Conservation (phyloP, 805 yeast species). For the Lachancea thermotolerans region DNA sequence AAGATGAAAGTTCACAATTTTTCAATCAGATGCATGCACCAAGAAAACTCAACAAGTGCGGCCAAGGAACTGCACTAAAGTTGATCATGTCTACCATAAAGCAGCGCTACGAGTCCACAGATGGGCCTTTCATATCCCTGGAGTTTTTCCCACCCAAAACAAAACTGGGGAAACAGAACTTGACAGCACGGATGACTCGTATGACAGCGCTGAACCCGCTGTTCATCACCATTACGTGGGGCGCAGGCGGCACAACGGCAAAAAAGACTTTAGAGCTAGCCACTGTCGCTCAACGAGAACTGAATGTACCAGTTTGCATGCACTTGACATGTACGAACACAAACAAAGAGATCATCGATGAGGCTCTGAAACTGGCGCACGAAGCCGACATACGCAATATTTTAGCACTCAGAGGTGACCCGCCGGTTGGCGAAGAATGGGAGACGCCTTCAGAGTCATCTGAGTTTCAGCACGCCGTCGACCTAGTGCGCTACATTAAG, state of each 20-base stretch:
- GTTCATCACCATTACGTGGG: slow-evolving; percentile 95
- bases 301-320: slow-evolving; percentile 83
- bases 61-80: too few relatives aligned
- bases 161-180: slow-evolving; percentile 74
- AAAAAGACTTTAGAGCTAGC: slow-evolving; percentile 83
- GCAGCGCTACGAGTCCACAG: slow-evolving; percentile 46
- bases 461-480: slow-evolving; percentile 74
- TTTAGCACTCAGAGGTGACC: slow-evolving; percentile 92
- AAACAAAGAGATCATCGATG: slow-evolving; percentile 65
- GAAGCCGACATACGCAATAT: slow-evolving; percentile 78
- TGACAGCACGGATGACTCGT: slow-evolving; percentile 79
- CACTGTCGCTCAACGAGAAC: slow-evolving; percentile 60
- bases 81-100: slow-evolving; percentile 22
- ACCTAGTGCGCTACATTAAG: slow-evolving; percentile 76
- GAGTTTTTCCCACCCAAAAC: slow-evolving; percentile 99
- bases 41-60: too few relatives aligned
- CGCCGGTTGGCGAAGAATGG: slow-evolving; percentile 58
- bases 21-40: too few relatives aligned
- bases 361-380: slow-evolving; percentile 67
- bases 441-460: slow-evolving; percentile 34
- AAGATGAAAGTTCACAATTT: too few relatives aligned
- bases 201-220: slow-evolving; percentile 84
- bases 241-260: slow-evolving; percentile 95
- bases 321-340: slow-evolving; percentile 97
- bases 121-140: slow-evolving; percentile 65